Percentiles rank a stretch among this genome's conserved stretches.
Conservation (phyloP, 306 rosid genomes). For the Quercus variabilis region DNA sequence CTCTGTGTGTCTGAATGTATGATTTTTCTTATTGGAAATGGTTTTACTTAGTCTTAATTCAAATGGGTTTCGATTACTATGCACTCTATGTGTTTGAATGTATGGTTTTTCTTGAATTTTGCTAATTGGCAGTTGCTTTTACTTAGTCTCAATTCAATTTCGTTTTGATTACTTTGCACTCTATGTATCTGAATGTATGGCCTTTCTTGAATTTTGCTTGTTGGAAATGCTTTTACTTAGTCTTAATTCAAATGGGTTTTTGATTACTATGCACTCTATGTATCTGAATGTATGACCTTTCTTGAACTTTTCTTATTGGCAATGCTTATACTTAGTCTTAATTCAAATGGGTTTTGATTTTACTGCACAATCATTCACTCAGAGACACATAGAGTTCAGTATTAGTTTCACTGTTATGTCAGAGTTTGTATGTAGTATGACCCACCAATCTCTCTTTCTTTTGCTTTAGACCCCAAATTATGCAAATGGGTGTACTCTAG, state of each 20-base stretch:
- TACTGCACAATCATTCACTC: neutral
- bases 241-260: too few species aligned
- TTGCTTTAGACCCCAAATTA: neutral
- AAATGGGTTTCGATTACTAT: too few species aligned
- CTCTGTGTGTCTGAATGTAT: too few species aligned
- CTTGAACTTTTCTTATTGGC: neutral
- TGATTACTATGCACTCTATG: neutral
- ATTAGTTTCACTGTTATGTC: neutral
- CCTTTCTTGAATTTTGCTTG: neutral
- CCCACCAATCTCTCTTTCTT: neutral
- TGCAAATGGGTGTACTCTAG: neutral
- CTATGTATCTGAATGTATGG: neutral
- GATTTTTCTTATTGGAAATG: too few species aligned
- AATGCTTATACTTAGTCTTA: conserved; percentile 13
- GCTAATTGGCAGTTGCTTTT: too few species aligned
- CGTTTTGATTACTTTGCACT: neutral
- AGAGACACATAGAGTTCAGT: neutral
- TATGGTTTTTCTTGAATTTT: too few species aligned
- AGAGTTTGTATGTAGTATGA: neutral
- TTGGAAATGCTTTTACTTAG: too few species aligned
- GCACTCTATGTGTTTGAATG: too few species aligned
- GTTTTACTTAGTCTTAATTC: too few species aligned
- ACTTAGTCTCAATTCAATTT: too few species aligned
- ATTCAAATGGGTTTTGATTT: conserved; percentile 4
- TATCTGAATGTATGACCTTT: neutral